phyloP scores from a whole-genome alignment of 768 basidiomycete species.

The Trametes elegans region DNA sequence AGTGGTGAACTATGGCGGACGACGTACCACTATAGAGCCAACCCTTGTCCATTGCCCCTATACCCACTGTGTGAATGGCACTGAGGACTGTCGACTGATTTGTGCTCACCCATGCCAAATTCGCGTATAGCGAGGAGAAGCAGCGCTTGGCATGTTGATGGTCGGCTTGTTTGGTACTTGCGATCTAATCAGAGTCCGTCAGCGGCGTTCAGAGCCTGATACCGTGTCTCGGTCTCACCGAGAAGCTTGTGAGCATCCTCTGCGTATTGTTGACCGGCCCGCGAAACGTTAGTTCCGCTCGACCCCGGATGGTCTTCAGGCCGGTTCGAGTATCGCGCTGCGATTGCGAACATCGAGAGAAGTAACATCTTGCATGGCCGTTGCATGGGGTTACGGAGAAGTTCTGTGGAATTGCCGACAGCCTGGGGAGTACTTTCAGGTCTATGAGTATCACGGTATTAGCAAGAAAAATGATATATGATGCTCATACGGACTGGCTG shows the following conservation, averaged over 20 bases:
- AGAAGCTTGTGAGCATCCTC: slow-evolving; percentile 60
- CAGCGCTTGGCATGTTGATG: slow-evolving; percentile 78
- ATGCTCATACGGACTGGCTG: slow-evolving; percentile 1
- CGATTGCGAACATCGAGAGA: slow-evolving; percentile 77
- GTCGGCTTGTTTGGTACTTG: slow-evolving; percentile 63
- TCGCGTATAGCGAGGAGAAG: slow-evolving; percentile 80
- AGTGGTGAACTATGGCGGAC: background rate
- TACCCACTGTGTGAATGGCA: background rate
- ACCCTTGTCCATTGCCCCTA: slow-evolving; percentile 72
- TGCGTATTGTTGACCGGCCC: slow-evolving; percentile 64
- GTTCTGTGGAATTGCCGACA: background rate
- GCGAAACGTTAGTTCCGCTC: slow-evolving; percentile 57
- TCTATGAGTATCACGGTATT: background rate
- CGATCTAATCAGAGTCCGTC: slow-evolving; percentile 41
- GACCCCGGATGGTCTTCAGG: slow-evolving; percentile 38
- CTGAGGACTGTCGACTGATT: background rate
- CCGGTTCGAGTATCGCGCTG: slow-evolving; percentile 66
- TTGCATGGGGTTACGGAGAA: slow-evolving; percentile 38
- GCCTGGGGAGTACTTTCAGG: background rate
- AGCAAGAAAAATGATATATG: background rate
- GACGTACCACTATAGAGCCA: slow-evolving; percentile 73
- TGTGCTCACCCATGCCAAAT: slow-evolving; percentile 69
- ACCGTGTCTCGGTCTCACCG: no score
- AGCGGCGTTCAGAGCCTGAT: background rate
- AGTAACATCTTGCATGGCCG: slow-evolving; percentile 62